Evolutionary conservation across 176 grass and related monocot genomes (phyloP), one percentile per base, ranked within the genome.

Genomic region (Melocanna baccifera): DNA sequence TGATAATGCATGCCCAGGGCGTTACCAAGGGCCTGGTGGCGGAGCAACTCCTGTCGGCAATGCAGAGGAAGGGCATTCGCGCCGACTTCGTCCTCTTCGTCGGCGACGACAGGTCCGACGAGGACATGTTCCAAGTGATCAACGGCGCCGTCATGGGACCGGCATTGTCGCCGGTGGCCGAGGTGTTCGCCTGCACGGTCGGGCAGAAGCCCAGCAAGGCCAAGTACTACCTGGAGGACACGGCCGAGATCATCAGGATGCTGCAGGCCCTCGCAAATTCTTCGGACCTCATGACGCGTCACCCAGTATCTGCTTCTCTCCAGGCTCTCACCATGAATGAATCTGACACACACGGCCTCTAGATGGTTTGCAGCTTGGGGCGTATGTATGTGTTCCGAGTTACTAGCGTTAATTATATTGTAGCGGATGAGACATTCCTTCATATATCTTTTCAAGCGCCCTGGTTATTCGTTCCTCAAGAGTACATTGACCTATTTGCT

Each of bases 181-280:
- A 92, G n/a, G 82, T 88, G 11, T 92, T 88, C 26, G 86, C 86
- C 28, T 92, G 90, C 82, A 92, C 90, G 1, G 83, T 92, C 45
- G 90, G 90, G 4, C 86, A 92, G 50, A 92, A 92, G 34, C 90
- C 90, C 20, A 88, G 90, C 83, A 92, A 86, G 65, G 90, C 90
- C 5, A 92, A 89, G 71, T 92, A 89, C 66, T 92, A 88, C 62
- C 67, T 92, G 72, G 90, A 92, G 46, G 90, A 92, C 43, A 85
- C 82, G 1, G 59, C 20, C 6, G 90, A 92, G 76, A 83, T 92
- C 19, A 62, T 92, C n/a, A 73, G 86, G 53, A 88, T 92, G 86
- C 66, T 92, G 59, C 86, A 86, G 39, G 86, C 47, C 67, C 86
- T 92, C 4, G 90, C 83, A 14, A 42, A 42, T 36, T 82, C 81